Conservation (phyloP, 2,329 filamentous ascomycete genomes). For the Cryphonectria naterciae region DNA sequence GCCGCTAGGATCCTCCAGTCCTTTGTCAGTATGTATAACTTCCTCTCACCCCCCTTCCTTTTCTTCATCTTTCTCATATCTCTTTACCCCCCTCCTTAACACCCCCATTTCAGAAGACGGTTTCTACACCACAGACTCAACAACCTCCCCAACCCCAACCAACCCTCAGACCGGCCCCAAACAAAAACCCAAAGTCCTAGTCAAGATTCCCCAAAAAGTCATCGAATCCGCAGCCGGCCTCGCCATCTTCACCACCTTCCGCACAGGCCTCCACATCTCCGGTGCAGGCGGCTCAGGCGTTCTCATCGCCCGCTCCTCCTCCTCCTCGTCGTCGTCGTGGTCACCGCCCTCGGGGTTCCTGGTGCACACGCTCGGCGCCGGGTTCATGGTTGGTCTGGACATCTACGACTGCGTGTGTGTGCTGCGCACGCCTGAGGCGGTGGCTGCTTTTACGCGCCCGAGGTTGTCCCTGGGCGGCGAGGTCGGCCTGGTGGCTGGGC, state of each 20-base stretch:
- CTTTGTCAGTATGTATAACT: constrained; percentile 64
- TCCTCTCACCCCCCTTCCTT: neutral
- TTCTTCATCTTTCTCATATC: neutral
- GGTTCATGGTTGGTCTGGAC: constrained; percentile 72
- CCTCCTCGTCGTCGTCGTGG: constrained; percentile 57
- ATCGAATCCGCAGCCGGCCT: constrained; percentile 59
- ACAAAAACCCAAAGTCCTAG: constrained; percentile 40
- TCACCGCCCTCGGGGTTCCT: constrained; percentile 73
- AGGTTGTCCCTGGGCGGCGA: constrained; percentile 71
- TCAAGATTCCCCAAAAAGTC: constrained; percentile 47
- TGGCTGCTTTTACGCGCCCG: constrained; percentile 69
- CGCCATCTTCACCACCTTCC: constrained; percentile 64
- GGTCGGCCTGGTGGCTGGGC: constrained; percentile 64
- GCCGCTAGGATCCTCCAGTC: constrained; percentile 74
- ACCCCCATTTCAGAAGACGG: constrained; percentile 37
- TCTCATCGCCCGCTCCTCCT: constrained; percentile 52
- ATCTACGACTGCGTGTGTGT: constrained; percentile 78
- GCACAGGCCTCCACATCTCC: constrained; percentile 59
- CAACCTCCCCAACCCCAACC: constrained; percentile 26
- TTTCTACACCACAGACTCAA: constrained; percentile 36
- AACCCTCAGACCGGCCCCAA: constrained; percentile 33
- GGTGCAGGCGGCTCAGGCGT: constrained; percentile 61
- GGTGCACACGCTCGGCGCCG: constrained; percentile 70
- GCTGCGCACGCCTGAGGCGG: constrained; percentile 68
- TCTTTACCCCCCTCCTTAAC: neutral